A percentile compares a stretch with the other conserved stretches of the same genome.
Evolutionary conservation across 2,329 filamentous ascomycete genomes (phyloP).

Genomic region (Colletotrichum sp.): DNA sequence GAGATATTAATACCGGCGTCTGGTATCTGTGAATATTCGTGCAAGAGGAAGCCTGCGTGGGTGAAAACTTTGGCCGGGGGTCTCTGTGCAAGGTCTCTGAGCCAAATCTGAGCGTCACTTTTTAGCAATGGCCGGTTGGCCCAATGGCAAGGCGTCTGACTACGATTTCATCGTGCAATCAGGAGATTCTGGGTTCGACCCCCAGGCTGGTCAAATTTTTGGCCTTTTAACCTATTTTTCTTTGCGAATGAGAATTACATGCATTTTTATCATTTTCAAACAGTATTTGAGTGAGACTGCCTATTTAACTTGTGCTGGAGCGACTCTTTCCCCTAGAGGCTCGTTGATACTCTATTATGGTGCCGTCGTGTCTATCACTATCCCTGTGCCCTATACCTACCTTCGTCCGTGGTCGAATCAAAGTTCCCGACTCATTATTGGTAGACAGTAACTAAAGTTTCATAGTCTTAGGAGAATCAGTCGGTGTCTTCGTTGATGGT

Average conservation of each 20-base stretch:
- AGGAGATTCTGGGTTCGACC: constrained; percentile 22
- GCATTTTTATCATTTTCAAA: neutral
- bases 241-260: neutral
- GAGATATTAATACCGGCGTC: neutral
- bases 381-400: neutral
- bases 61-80: neutral
- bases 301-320: neutral
- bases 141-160: constrained; percentile 1
- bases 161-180: neutral
- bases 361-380: neutral
- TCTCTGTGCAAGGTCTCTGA: accelerated
- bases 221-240: neutral
- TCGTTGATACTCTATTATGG: no score
- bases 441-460: neutral
- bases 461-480: neutral
- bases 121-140: neutral
- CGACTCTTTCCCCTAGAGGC: neutral
- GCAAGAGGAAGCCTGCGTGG: neutral
- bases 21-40: neutral
- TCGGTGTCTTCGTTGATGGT: neutral
- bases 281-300: neutral
- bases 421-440: neutral
- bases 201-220: constrained; percentile 18
- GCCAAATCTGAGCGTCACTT: accelerated
- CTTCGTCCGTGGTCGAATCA: neutral